Evolutionary conservation across 2,329 filamentous ascomycete genomes (phyloP), one percentile per base, ranked within the genome.

Genomic region (Hypoxylon sp.): DNA sequence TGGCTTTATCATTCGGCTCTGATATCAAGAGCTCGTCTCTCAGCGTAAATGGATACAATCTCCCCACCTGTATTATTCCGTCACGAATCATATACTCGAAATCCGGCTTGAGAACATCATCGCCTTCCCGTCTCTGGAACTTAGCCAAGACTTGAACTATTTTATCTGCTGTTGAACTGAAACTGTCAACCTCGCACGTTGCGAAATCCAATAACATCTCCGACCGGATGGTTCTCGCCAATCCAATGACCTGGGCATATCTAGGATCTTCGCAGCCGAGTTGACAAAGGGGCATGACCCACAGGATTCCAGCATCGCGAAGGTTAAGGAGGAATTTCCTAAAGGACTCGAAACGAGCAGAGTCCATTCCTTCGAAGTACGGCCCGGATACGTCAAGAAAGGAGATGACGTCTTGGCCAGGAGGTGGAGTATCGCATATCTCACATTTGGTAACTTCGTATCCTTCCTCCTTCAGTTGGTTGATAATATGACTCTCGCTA

Each of bases 261-360:
- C 67, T 47, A 0, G 79, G 78, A 29, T 78, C 72, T 3, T 24
- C 10, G 50, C 77, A 79, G 0, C 59, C 29, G 1, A 76, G 61
- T 29, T 80, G 77, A 4, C 67, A 67, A 0, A 73, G 69, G 1
- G 73, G 72, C 1, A 78, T 80, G 6, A 80, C 51, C 79, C 79
- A 81, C 5, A 80, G 65, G 22, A 79, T 47, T 3, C 67, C 58
- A 1, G 68, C 63, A 50, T 50, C 63, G 50, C 33, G 53, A 39
- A 62, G 54, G 19, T 47, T 48, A 14, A 13, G 53, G 4, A 71
- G 58, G 17, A 74, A 67, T 1, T 33, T 26, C 54, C 73, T 69
- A 29, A 66, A 65, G 11, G 24, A 26, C 3, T 31, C 50, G 17
- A 74, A 76, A 2, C 65, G 58, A 1, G 39, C 14, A 3, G 60